Percentiles rank a stretch among this genome's conserved stretches.
Conservation (phyloP, 768 basidiomycete genomes). For the Boletus pseudopeckii region DNA sequence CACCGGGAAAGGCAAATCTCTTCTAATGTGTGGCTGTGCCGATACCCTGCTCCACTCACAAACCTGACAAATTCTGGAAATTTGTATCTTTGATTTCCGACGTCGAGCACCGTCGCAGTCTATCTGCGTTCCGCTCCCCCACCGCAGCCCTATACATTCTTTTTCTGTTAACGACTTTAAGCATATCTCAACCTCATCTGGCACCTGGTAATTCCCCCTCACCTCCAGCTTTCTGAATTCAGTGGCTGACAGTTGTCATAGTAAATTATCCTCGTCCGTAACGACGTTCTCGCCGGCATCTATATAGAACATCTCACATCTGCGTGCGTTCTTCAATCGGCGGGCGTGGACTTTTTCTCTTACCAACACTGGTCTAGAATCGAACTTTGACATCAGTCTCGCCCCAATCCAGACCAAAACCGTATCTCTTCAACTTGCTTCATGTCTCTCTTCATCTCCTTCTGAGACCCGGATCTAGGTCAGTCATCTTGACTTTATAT, state of each 20-base stretch:
- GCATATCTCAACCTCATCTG: background rate
- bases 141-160: slow-evolving; percentile 1
- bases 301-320: background rate
- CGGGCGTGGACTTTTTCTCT: slow-evolving; percentile 6
- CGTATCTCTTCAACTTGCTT: slow-evolving; percentile 5
- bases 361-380: slow-evolving; percentile 11
- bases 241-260: slow-evolving; percentile 13
- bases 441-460: slow-evolving; percentile 17
- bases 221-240: background rate
- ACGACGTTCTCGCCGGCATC: slow-evolving; percentile 7
- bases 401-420: background rate
- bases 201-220: slow-evolving; percentile 3
- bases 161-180: slow-evolving; percentile 18
- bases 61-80: slow-evolving; percentile 24
- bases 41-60: slow-evolving; percentile 17
- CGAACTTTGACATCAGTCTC: slow-evolving; percentile 10
- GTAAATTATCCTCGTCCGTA: slow-evolving; percentile 16
- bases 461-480: slow-evolving; percentile 15
- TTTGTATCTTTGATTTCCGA: slow-evolving; percentile 16
- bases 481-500: background rate
- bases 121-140: slow-evolving; percentile 1
- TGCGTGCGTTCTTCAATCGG: slow-evolving; percentile 6
- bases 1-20: slow-evolving; percentile 17
- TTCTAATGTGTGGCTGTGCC: slow-evolving; percentile 12
- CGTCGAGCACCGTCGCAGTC: slow-evolving; percentile 12